Evolutionary conservation across 2,329 filamentous ascomycete species (phyloP), one percentile per base, ranked within the genome.

Genomic region (Nectriaceae sp.): DNA sequence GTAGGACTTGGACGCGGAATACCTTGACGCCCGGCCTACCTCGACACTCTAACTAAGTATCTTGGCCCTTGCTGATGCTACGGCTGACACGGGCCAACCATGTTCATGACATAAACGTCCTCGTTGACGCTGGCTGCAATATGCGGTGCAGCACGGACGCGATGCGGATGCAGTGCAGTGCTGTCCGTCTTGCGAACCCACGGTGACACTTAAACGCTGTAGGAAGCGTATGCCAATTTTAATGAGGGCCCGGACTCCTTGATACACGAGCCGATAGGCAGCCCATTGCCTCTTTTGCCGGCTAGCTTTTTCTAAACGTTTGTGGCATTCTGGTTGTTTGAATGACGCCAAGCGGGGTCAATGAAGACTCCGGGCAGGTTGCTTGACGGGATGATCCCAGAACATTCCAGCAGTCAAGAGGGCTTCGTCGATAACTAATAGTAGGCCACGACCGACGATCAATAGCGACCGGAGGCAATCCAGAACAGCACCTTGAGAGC

Each of bases 141-240:
- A 37, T 37, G 33, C 33, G 16, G 33, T 10, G 26, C 37, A 18
- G 37, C 16, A n/a, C 19, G 8, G 19, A 20, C 19, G 37, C 33
- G 33, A n/a, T 36, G n/a, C n/a, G n/a, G n/a, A n/a, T n/a, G 33
- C 33, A 36, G 33, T 6, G 8, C 5, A 19, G 37, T 21, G 37
- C 37, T 39, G 37, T 39, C 37, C 37, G 37, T 11, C 37, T 39
- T 8, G 37, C 37, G 37, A 39, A 39, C 37, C n/a, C 18, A 39
- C n/a, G 37, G 37, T 39, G 37, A 39, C 37, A 39, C 37, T 39
- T 18, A 21, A 8, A 39, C 37, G 16, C 18, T 8, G 16, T 21
- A n/a, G 19, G 20, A 20, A 21, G 20, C 37, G 33, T 18, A 8
- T 18, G 37, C 37, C 33, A 6, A 36, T n/a, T 29, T 29, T 6